A percentile compares a stretch with the other conserved stretches of the same genome.
These are phyloP conservation scores for Nephelium lappaceum DNA, from an alignment of 345 rosid species.

Conservation along the genomic window DNA sequence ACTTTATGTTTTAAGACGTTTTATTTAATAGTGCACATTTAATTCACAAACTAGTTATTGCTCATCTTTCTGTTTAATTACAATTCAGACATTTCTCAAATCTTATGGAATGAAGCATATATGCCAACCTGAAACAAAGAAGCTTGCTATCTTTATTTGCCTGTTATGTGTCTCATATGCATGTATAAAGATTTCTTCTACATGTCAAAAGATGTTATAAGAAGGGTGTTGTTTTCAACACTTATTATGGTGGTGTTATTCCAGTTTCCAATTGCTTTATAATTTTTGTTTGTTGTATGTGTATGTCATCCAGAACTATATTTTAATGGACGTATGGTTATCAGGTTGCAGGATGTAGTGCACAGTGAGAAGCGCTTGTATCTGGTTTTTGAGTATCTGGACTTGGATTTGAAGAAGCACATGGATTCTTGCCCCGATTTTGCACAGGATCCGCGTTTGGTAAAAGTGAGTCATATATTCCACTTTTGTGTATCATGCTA, in stretches of 20 bases:
- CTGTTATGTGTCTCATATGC: neutral
- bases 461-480: slow-evolving; percentile 65
- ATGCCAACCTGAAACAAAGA: neutral
- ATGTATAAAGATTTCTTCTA: neutral
- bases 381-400: slow-evolving; percentile 96
- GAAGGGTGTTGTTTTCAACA: neutral
- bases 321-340: slow-evolving; percentile 2
- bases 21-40: neutral
- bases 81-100: neutral
- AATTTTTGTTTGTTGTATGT: neutral
- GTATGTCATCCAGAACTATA: neutral
- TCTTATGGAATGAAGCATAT: neutral
- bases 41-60: neutral
- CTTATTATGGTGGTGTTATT: neutral
- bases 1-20: neutral
- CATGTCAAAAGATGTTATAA: neutral
- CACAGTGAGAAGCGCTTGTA: slow-evolving; percentile 94
- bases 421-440: slow-evolving; percentile 97
- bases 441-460: slow-evolving; percentile 70
- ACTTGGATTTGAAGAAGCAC: slow-evolving; percentile 96
- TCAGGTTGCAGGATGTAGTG: slow-evolving; percentile 98
- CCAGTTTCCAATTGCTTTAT: neutral
- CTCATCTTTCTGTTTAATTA: neutral
- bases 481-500: slow-evolving; percentile 12
- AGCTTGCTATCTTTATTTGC: neutral